Conservation (phyloP, 495 filamentous ascomycete genomes). For the Lasiosphaeriaceae sp. region DNA sequence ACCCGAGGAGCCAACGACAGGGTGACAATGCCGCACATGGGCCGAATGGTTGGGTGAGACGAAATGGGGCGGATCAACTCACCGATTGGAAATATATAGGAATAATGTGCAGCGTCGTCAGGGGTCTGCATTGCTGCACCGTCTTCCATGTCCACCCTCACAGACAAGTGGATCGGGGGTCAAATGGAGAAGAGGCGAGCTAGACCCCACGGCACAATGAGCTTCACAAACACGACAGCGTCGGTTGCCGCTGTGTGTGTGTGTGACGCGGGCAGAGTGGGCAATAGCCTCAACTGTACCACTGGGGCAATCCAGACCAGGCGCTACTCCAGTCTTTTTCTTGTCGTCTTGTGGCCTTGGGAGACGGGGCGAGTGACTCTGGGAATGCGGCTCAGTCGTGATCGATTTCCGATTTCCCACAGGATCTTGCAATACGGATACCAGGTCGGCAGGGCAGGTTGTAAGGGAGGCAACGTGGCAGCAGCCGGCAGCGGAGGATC, state of each 20-base stretch:
- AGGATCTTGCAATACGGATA: neutral
- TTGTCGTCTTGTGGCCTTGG: too few species aligned
- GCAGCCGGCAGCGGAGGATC: neutral
- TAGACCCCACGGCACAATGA: neutral
- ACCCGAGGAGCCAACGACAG: constrained; percentile 34
- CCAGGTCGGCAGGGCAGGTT: neutral
- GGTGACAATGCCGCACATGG: constrained; percentile 38
- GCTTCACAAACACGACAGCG: neutral
- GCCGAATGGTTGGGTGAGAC: constrained; percentile 42
- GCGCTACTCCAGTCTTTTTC: too few species aligned
- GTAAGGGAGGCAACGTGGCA: neutral
- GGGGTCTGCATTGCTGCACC: constrained; percentile 38
- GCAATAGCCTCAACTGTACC: too few species aligned
- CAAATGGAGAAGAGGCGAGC: neutral
- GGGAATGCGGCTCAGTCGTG: too few species aligned
- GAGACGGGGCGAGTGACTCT: too few species aligned
- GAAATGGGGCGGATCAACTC: constrained; percentile 27
- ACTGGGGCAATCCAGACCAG: too few species aligned
- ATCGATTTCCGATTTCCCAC: neutral
- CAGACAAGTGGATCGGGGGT: constrained; percentile 3
- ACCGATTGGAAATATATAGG: constrained; percentile 50
- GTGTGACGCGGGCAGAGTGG: too few species aligned
- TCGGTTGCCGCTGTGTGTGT: too few species aligned
- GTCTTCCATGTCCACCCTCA: constrained; percentile 21
- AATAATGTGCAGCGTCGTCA: constrained; percentile 37